Evolutionary conservation across 2,329 filamentous ascomycete genomes (phyloP), one percentile per base, ranked within the genome.

Genomic region (Sclerotinia sclerotiorum): DNA sequence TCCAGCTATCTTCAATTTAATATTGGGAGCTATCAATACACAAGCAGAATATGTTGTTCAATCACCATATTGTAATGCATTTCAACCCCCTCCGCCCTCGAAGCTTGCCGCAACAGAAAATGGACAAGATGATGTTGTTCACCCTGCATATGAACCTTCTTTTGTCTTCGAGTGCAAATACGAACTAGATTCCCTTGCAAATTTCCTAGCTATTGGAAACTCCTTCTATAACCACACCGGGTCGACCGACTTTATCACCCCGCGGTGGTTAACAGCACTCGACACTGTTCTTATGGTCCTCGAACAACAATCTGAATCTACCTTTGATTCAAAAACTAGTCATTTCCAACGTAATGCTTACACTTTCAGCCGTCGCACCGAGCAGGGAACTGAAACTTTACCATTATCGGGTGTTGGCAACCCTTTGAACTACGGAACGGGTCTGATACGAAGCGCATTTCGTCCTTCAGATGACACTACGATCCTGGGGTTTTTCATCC

Each of bases 101-200:
- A 87, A 90, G 21, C 83, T 98, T 0, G 80, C 84, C 4, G 82
- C 90, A 7, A 89, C 88, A 21, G 85, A 86, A 74, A 97, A 94
- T 75, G 92, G 92, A 3, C 92, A 97, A 77, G 86, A 90, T 27
- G 95, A 99, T 76, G 80, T 78, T 11, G 95, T 99, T 0, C 93
- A 97, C 74, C 95, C 95, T 0, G 83, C 84, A 0, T 98, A 97
- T 77, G 93, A 98, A 76, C 90, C 90, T 0, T 87, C 84, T 0
- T 86, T 89, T 61, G 95, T 99, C 4, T 99, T 97, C 73, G 95
- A 99, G 80, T 99, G 95, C 86, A 99, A 99, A 80, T 99, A 98
- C 80, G 95, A 99, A 81, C 88, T 99, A 29, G 95, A 99, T 80
- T 97, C 94, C 11, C 84, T 99, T 0, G 95, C 94, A 0, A 90